Evolutionary conservation across 148 eudicot genomes (phyloP), one percentile per base, ranked within the genome.

Genomic region (Vaccinium macrocarpon): DNA sequence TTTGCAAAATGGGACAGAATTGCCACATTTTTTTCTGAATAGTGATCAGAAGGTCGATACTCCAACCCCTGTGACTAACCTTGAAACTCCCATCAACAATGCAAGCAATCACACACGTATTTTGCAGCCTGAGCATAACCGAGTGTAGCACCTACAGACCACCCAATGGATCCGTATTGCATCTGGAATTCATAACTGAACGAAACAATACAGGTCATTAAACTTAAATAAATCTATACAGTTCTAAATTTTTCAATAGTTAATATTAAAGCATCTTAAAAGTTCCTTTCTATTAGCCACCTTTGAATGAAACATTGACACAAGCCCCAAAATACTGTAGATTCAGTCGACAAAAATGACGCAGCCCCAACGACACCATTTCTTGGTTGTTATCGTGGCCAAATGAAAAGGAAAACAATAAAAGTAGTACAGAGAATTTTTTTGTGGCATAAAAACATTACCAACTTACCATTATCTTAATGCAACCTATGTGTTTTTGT

Each of bases 51-150:
- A 82, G 23, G 25, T 48, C 12, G 6, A 42, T 23, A 38, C n/a
- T 83, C 61, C 32, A 78, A 79, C 18, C 13, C 8, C 48, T 50
- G 50, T 25, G 6, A 52, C 92, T 88, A 9, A 92, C 97, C 95
- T 92, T 95, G 80, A 94, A 94, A 86, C 98, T 94, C 29, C 98
- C 98, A 85, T 94, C 95, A 59, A 95, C 95, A 75, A 92, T 92
- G 90, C 91, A 94, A 83, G 97, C 89, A 84, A 94, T 89, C 50
- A 94, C 91, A 49, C 97, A 90, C 82, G 76, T 90, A 89, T 86
- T 90, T 89, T 5, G 93, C 95, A 62, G 95, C 95, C 87, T 92
- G 98, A 81, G 98, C 95, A 86, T 94, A 94, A 49, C 97, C 98
- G 68, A 94, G 88, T 50, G 97, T 91, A 61, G 97, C 95, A 85